phyloP scores from a whole-genome alignment of 768 basidiomycete genomes.

The Psilocybe subaeruginosa region DNA sequence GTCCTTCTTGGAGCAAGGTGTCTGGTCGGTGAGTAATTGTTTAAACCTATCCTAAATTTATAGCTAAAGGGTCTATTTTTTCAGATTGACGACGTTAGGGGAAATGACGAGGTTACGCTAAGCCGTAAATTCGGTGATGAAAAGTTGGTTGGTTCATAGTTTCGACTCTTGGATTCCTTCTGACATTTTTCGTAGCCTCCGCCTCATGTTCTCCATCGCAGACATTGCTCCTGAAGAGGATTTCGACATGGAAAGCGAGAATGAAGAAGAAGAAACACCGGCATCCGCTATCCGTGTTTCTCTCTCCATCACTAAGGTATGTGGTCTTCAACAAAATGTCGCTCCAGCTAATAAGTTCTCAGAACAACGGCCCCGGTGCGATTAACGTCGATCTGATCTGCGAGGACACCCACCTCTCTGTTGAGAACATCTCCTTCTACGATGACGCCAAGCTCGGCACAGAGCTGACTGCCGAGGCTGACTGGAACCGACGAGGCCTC shows the following conservation, averaged over 20 bases:
- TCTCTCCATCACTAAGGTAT: constrained; percentile 82
- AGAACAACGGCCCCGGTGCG: constrained; percentile 63
- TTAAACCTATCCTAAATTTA: not conserved
- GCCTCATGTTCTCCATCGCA: constrained; percentile 90
- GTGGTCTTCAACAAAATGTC: not conserved
- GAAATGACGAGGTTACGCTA: constrained; percentile 82
- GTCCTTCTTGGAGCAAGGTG: constrained; percentile 68
- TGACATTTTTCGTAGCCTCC: constrained; percentile 58
- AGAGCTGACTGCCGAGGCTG: constrained; percentile 83
- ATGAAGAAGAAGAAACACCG: constrained; percentile 30
- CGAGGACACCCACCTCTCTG: constrained; percentile 80
- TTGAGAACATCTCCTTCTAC: constrained; percentile 92
- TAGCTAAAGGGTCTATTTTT: no score
- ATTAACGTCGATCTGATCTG: constrained; percentile 78
- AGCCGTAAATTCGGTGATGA: constrained; percentile 91
- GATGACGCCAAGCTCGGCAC: constrained; percentile 69
- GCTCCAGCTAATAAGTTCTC: not conserved
- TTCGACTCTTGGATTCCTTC: not conserved
- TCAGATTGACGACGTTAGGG: constrained; percentile 70
- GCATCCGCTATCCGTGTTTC: constrained; percentile 74
- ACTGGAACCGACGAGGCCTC: constrained; percentile 90
- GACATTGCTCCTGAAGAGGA: constrained; percentile 66
- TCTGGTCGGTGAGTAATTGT: constrained; percentile 71
- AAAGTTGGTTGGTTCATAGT: constrained; percentile 53
- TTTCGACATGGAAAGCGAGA: constrained; percentile 31